Base-by-base conservation (phyloP, 805 yeast genomes). In the Lipomyces starkeyi region DNA sequence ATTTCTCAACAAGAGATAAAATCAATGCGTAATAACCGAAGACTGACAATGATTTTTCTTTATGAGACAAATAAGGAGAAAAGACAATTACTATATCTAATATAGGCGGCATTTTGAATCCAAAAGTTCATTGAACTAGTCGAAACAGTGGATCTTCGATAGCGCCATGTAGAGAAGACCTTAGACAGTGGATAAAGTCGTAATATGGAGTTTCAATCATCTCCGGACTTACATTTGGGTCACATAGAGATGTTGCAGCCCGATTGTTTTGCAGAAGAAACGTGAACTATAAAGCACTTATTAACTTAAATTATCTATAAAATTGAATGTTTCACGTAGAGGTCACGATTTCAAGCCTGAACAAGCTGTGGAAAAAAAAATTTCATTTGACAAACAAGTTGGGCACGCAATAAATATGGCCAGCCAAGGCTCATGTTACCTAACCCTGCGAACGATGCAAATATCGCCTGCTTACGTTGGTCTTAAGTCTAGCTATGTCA, bases 81-180 rank as follows among this genome's bases (percentile, higher is more conserved):
- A 25, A 40, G 49, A 56, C 14, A 11, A 14, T 8, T 11, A 37
- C 34, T 27, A 11, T 17, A 35, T 55, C 20, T 56, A 25, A 40
- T 54, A 53, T 64, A 47, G 67, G 62, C 67, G 49, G 58, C 56
- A 27, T 64, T 64, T 59, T 64, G 67, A 64, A 64, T 64, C 67
- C 64, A 52, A 64, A 60, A 60, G 60, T 56, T 53, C 60, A 56
- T 59, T n/a, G 61, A 40, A 20, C 22, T 20, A 43, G 49, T 43
- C 20, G 47, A 53, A 64, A 35, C 40, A 34, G 27, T 57, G 61
- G 67, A 64, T 64, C 67, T 64, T 64, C 67, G 67, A 64, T 55
- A 60, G 29, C 22, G 43, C 59, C 49, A n/a, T 43, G 49, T 6
- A 5, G 20, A n/a, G 49, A 17, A 43, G 9, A n/a, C 7, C 7